Evolutionary conservation across 2,329 filamentous ascomycete genomes (phyloP), one percentile per base, ranked within the genome.

Genomic region (Aspergillus latus): DNA sequence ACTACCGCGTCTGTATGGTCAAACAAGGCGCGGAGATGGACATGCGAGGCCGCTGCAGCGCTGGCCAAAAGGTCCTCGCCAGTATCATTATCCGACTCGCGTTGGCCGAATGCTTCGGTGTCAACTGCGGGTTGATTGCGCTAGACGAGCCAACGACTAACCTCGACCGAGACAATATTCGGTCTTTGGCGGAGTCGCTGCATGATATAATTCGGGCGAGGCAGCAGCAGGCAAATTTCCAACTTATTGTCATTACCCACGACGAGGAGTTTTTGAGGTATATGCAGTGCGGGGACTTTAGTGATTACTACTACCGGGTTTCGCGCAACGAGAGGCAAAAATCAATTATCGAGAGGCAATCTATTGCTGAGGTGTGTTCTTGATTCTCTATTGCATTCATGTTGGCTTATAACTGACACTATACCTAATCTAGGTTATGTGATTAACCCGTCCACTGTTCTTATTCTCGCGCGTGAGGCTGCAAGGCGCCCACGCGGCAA

Each of bases 1-100:
- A 99, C 76, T 99, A 99, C 79, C 90, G 94, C 46, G 88, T 99
- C 5, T 92, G 90, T 74, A 99, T 99, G 94, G 86, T 96, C 65
- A 99, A 99, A 78, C 88, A 93, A 71, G 92, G 95, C 68, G 90
- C 89, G 0, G 94, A 99, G 74, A 96, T 99, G 92, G 94, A 99
- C 77, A 99, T 99, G 94, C 90, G 94, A 60, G 95, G 94, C 1
- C 90, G 94, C 54, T 99, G 94, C 80, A 95, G 90, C 64, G 94
- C 94, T 1, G 94, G 94, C 3, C 94, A 99, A 73, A 97, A 96
- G 75, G 93, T 99, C 29, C 84, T 99, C 29, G 94, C 94, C 4
- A 92, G 88, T 74, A 99, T 99, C 77, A 95, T 99, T 75, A 97
- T 99, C 73, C 92, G 94, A 1, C 84, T 99, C 29, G 94, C 95